A percentile compares a stretch with the other conserved stretches of the same genome.
These are phyloP conservation scores for Stylosanthes scabra DNA, from an alignment of 331 rosid species.

Conservation along the genomic window DNA sequence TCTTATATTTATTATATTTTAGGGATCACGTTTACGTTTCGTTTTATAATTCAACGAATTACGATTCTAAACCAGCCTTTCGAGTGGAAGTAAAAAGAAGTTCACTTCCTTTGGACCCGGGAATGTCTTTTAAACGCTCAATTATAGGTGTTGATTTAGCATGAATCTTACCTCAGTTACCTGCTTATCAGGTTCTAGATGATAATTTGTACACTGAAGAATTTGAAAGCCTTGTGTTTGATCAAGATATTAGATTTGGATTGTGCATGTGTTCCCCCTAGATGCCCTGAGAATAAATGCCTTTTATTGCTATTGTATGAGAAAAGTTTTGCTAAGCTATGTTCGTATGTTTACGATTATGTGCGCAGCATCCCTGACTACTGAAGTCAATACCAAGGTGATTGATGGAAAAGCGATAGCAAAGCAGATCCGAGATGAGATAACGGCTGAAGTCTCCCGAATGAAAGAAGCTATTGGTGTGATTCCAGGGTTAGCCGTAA, in stretches of 20 bases:
- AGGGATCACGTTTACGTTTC: no score
- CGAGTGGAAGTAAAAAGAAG: no score
- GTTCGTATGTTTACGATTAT: constrained; percentile 8
- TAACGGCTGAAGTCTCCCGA: constrained; percentile 65
- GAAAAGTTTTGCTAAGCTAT: no score
- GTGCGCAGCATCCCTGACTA: constrained; percentile 55
- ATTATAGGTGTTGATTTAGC: not conserved
- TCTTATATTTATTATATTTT: no score
- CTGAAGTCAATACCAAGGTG: constrained; percentile 64
- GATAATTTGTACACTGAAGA: not conserved
- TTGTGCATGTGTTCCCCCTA: no score
- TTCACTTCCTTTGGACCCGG: no score
- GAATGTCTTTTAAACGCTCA: no score
- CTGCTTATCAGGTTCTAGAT: constrained; percentile 29
- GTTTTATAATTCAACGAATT: no score
- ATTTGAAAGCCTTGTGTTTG: constrained; percentile 9
- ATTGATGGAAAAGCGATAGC: constrained; percentile 89
- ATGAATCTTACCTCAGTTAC: constrained; percentile 6
- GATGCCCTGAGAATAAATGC: not conserved
- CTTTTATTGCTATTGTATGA: no score
- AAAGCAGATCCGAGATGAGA: constrained; percentile 77
- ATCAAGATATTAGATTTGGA: constrained; percentile 16
- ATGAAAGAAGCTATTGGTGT: constrained; percentile 77
- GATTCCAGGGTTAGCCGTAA: constrained; percentile 84
- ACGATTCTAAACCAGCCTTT: no score